Percentiles rank a stretch among this genome's conserved stretches.
Conservation (phyloP, 352 stramenopile genomes). For the Pythium brachiatum region DNA sequence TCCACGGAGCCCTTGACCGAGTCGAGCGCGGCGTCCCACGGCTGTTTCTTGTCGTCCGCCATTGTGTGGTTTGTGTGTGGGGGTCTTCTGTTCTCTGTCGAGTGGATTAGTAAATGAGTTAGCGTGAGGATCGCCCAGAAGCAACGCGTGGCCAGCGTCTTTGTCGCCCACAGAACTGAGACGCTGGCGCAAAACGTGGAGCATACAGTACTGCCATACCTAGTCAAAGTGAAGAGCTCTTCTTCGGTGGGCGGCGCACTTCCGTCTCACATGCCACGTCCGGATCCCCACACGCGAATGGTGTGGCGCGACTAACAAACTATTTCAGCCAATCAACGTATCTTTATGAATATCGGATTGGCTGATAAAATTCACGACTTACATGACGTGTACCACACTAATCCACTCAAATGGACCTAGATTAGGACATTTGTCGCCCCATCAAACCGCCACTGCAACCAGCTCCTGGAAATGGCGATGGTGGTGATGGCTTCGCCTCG, state of each 20-base stretch:
- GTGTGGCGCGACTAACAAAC: not conserved
- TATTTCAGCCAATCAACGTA: slow-evolving; percentile 22
- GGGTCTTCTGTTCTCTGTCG: not conserved
- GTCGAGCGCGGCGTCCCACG: slow-evolving; percentile 47
- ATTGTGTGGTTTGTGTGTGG: not conserved
- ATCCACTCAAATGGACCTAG: not conserved
- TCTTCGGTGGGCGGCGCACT: slow-evolving; percentile 12
- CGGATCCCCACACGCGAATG: not conserved
- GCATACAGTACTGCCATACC: too few relatives aligned
- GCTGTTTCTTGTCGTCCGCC: slow-evolving; percentile 50
- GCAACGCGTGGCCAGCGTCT: not conserved
- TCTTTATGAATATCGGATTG: not conserved
- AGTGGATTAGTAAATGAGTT: slow-evolving; percentile 1
- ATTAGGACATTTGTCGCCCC: slow-evolving; percentile 10
- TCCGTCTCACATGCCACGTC: slow-evolving; percentile 16
- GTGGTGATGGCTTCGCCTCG: slow-evolving; percentile 8
- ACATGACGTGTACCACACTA: slow-evolving; percentile 6
- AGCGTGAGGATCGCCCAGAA: not conserved
- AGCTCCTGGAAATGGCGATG: not conserved
- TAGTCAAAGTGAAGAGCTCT: slow-evolving; percentile 6
- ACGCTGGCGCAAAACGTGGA: too few relatives aligned
- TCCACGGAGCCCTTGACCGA: slow-evolving; percentile 50
- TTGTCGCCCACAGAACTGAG: slow-evolving; percentile 1
- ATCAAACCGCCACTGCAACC: not conserved
- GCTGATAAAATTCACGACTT: not conserved